Evolutionary conservation across 2,329 filamentous ascomycete species (phyloP), one percentile per base, ranked within the genome.

Genomic region (Dactylonectria estremocensis): DNA sequence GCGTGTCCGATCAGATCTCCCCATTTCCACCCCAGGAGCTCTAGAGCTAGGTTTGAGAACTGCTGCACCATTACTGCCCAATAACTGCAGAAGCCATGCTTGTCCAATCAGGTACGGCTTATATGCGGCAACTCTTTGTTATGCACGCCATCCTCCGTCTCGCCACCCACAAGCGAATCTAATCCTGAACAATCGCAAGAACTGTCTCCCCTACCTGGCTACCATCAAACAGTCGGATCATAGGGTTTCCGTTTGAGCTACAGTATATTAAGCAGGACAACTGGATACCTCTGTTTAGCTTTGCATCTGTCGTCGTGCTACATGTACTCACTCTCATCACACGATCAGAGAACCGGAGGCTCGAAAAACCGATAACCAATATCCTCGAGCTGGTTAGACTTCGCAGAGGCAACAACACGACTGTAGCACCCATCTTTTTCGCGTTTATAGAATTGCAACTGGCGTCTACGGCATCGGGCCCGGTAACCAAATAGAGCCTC

Each of bases 221-320:
- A 77, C 40, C 74, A 79, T 22, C 76, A 78, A 49, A 78, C 74
- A 2, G 60, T 78, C 2, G 77, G 77, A 1, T 74, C 77, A 2
- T 76, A 79, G n/a, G 73, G 74, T 1, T 79, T 78, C 43, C 75
- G 77, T 13, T 60, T 64, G 2, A 58, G 66, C 6, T 79, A 5
- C 66, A 71, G 16, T 46, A 65, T 4, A 64, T 77, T 8, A 33
- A 68, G 33, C 28, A 69, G 5, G 55, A 65, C 2, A 74, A 69
- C 43, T 77, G n/a, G 72, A 71, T 60, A 67, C 43, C 78, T 81
- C 75, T 81, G 37, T 81, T 83, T 45, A 81, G 78, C 72, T 83
- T 86, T 57, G 82, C 83, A 62, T 82, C 82, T 14, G 80, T 79
- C 4, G 79, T 78, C 58, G 77, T 83, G 2, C 14, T 78, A 7